Percentiles rank a stretch among this genome's conserved stretches.
Conservation (phyloP, 2,329 filamentous ascomycete genomes). For the Talaromyces albobiverticillius region DNA sequence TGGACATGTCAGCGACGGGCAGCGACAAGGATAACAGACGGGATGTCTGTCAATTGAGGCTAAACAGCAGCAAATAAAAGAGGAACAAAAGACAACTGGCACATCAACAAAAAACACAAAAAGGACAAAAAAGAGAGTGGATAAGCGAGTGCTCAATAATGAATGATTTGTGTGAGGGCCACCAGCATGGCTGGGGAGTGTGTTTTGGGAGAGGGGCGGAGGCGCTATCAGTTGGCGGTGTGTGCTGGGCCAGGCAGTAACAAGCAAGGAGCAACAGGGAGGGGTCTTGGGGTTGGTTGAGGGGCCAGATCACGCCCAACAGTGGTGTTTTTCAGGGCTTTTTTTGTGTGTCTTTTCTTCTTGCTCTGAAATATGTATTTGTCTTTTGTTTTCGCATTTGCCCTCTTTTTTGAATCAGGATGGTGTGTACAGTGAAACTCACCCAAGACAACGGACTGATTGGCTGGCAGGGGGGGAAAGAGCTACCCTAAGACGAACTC, state of each 20-base stretch:
- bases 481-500: constrained; percentile 9
- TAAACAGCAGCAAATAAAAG: neutral
- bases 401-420: neutral
- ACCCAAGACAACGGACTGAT: constrained; percentile 1
- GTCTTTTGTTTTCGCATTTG: neutral
- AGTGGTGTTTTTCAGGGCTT: neutral
- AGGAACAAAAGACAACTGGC: neutral
- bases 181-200: constrained; percentile 7
- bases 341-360: neutral
- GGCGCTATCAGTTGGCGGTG: constrained; percentile 14
- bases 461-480: neutral
- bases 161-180: constrained; percentile 6
- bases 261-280: constrained; percentile 12
- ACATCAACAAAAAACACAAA: neutral
- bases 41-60: constrained; percentile 1
- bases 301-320: constrained; percentile 10
- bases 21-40: neutral
- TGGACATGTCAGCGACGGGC: constrained; percentile 9
- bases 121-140: neutral
- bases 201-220: constrained; percentile 9
- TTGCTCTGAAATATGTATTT: neutral
- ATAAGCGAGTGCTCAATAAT: constrained; percentile 3
- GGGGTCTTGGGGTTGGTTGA: constrained; percentile 9
- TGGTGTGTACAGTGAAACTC: neutral
- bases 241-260: constrained; percentile 11